Conservation (phyloP, 495 filamentous ascomycete genomes). For the Cryomyces minteri region DNA sequence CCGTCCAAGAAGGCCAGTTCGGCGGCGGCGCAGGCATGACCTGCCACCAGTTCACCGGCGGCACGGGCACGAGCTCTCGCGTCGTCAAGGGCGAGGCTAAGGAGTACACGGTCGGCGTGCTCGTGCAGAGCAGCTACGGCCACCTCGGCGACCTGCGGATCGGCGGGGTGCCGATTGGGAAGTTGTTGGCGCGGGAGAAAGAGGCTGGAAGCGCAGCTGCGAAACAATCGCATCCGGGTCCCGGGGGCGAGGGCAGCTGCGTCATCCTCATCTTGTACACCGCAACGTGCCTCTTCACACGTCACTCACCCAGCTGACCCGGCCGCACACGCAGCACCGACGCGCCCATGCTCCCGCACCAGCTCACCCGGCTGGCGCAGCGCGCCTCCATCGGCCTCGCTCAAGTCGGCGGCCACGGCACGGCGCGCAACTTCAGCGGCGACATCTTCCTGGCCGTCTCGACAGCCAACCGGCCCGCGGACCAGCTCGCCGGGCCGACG, state of each 20-base stretch:
- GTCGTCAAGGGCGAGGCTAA: conserved; percentile 15
- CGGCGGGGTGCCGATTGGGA: conserved; percentile 30
- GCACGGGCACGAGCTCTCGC: conserved; percentile 30
- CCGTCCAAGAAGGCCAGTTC: conserved; percentile 29
- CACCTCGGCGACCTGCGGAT: conserved; percentile 24
- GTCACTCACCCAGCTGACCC: too few relatives aligned
- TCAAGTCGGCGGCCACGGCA: conserved; percentile 27
- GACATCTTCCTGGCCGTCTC: conserved; percentile 36
- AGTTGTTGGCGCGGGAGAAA: conserved; percentile 16
- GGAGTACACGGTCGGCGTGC: conserved; percentile 28
- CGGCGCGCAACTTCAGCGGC: conserved; percentile 25
- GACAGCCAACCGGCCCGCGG: conserved; percentile 20
- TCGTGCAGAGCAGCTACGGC: conserved; percentile 36
- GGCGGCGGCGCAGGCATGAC: conserved; percentile 36
- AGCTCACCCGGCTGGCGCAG: conserved; percentile 33
- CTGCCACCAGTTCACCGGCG: conserved; percentile 32
- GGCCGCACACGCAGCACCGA: conserved; percentile 20
- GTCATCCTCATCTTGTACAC: too few relatives aligned
- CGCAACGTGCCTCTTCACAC: too few relatives aligned
- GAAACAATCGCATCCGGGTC: not conserved
- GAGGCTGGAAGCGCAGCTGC: conserved; percentile 1
- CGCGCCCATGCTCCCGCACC: conserved; percentile 29
- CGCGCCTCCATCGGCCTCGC: conserved; percentile 31
- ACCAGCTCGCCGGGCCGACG: conserved; percentile 11
- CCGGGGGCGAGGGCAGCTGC: too few relatives aligned